Evolutionary conservation across 1,284 basidiomycete species (phyloP).

Genomic region (Pseudozyma tsukubaensis): DNA sequence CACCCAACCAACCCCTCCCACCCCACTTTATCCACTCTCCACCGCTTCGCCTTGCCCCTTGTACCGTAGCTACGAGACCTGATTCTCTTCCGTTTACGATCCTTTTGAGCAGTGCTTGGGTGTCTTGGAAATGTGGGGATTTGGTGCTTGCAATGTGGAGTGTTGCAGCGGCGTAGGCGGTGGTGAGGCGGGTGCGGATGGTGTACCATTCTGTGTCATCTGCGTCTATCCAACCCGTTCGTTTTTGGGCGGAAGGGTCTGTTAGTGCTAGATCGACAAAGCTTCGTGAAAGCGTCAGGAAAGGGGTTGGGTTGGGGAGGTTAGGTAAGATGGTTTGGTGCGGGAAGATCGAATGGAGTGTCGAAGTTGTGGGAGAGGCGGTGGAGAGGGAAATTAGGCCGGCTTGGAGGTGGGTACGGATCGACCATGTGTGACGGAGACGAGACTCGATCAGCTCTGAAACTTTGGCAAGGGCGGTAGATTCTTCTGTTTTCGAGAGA

Average conservation of each 20-base stretch:
- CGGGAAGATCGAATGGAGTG: conserved; percentile 17
- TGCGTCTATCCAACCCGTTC: conserved; percentile 23
- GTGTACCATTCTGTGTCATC: conserved; percentile 40
- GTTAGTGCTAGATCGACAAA: conserved; percentile 15
- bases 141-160: conserved; percentile 21
- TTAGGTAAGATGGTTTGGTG: conserved; percentile 20
- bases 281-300: conserved; percentile 11
- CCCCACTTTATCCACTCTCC: conserved; percentile 40
- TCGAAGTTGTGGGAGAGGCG: conserved; percentile 9
- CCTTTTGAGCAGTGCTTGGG: conserved; percentile 9
- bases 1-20: conserved; percentile 41
- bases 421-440: conserved; percentile 10
- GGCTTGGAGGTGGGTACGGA: conserved; percentile 18
- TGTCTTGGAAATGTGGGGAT: conserved; percentile 12
- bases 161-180: conserved; percentile 25
- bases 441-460: conserved; percentile 9
- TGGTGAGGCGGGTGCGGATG: conserved; percentile 7
- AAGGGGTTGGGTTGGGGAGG: conserved; percentile 23
- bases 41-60: neutral
- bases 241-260: conserved; percentile 1
- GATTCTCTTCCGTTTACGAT: conserved; percentile 16
- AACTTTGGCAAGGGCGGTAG: conserved; percentile 5
- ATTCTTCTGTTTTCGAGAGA: neutral
- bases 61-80: conserved; percentile 13
- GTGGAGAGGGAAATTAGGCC: conserved; percentile 28